Evolutionary conservation across 495 filamentous ascomycete genomes (phyloP), one percentile per base, ranked within the genome.

Genomic region (Neurospora tetraspora): DNA sequence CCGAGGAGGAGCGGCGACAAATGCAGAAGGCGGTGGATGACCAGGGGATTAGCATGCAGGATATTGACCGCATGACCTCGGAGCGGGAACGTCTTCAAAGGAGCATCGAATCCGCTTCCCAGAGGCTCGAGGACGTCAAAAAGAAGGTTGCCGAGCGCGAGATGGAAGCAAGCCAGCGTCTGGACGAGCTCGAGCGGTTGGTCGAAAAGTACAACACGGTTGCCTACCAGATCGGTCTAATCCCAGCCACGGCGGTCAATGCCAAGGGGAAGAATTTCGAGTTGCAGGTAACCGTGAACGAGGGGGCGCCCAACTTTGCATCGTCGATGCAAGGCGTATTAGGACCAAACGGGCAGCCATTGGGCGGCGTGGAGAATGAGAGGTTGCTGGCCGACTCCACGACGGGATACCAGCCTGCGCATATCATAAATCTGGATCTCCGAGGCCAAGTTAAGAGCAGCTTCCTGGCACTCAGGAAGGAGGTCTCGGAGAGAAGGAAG

Each of bases 31-130:
- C 91, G 18, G 92, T 99, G 45, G 94, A 98, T 78, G 89, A 89
- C 73, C 93, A 96, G 78, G 96, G 95, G 5, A 94, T 99, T 76
- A 96, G 93, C 68, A 94, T 96, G 77, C 91, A 93, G 80, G 96
- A 98, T 84, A 98, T 99, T 80, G 96, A 99, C 86, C 94, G 94
- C 77, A 97, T 99, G 95, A 97, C 93, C 74, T 89, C 91, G 27
- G 96, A 98, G 80, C 90, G 94, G 39, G 96, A 98, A 78, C 91
- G 96, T 14, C 87, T 98, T 39, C 92, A 96, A 70, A 95, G 91
- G 77, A 91, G 88, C 45, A 89, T 97, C 69, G 92, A 96, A 72
- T 86, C 91, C 12, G 91, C 94, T 0, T 83, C 87, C 23, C 82
- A 85, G 73, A 86, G 93, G 71, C 86, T 97, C 2, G 93, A 95